Evolutionary conservation across 306 rosid species (phyloP), one percentile per base, ranked within the genome.

Genomic region (Prunus davidiana): DNA sequence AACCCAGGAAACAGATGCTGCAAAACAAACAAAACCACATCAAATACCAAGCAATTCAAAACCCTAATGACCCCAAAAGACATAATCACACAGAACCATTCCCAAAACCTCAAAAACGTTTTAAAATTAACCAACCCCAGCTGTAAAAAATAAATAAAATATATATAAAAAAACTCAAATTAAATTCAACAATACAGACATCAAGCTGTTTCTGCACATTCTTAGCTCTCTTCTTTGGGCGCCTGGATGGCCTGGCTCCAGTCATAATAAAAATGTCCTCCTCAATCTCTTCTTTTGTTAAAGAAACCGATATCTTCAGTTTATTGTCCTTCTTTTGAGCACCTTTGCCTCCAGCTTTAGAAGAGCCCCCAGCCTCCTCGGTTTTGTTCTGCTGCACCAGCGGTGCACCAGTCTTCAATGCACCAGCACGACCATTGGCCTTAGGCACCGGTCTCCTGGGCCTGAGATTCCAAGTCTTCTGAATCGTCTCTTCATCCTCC

Each of bases 391-490:
- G 43, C 52, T 54, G 54, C 69, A 0, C 64, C 34, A 16, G 28
- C 18, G 52, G 47, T 18, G 50, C 74, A 27, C 18, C 77, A 15
- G 30, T 52, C 24, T 25, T 76, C 52, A 46, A 19, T 2, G 34
- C 67, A 8, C 72, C 38, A 2, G 30, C 52, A 30, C 14, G 70
- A 4, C 41, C 45, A 54, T 67, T 66, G 58, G 74, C 55, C 73
- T 82, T 79, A 0, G 52, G 14, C 55, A 65, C 64, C 52, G 72
- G 69, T 54, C 71, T 78, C 16, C 86, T 77, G 14, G 88, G 84
- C 80, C 88, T 58, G 13, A 85, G 54, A 70, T 85, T 85, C 82
- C 86, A 85, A 2, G 70, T 73, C 82, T 79, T 79, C 3, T 64
- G 63, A 12, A 41, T 19, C 52, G 65, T 32, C 51, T 47, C 74